Percentiles rank a stretch among this genome's conserved stretches.
Evolutionary conservation across 495 filamentous ascomycete species (phyloP).

Genomic region (Aspergillus kassunensis): DNA sequence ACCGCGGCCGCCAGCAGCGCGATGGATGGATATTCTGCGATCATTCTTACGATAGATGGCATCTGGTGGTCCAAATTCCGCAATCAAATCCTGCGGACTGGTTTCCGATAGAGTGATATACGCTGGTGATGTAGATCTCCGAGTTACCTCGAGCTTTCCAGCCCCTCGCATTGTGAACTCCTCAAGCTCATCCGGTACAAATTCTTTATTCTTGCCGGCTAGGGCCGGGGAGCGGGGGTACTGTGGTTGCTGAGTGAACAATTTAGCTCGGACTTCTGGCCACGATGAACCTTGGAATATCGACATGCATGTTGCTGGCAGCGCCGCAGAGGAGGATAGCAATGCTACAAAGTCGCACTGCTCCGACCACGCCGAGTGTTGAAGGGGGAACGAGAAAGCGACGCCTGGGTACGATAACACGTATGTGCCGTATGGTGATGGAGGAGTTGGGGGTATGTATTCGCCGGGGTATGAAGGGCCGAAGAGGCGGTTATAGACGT

Average conservation of each 20-base stretch:
- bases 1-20: conserved; percentile 35
- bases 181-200: conserved; percentile 74
- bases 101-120: conserved; percentile 74
- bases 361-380: conserved; percentile 69
- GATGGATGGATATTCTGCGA: conserved; percentile 84
- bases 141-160: conserved; percentile 71
- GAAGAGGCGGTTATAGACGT: conserved; percentile 87
- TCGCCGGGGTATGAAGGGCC: conserved; percentile 91
- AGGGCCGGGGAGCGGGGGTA: conserved; percentile 58
- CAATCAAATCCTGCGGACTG: conserved; percentile 82
- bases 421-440: conserved; percentile 62
- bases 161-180: conserved; percentile 68
- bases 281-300: conserved; percentile 87
- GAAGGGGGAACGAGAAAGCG: conserved; percentile 83
- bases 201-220: conserved; percentile 58
- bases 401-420: conserved; percentile 91
- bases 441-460: conserved; percentile 60
- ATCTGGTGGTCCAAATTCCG: conserved; percentile 90
- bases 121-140: conserved; percentile 55
- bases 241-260: conserved; percentile 71
- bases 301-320: conserved; percentile 75
- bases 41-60: conserved; percentile 93
- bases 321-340: conserved; percentile 71
- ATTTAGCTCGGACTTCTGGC: conserved; percentile 67
- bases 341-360: conserved; percentile 82